phyloP scores from a whole-genome alignment of 2,329 filamentous ascomycete species.

The Penicillium sp. region DNA sequence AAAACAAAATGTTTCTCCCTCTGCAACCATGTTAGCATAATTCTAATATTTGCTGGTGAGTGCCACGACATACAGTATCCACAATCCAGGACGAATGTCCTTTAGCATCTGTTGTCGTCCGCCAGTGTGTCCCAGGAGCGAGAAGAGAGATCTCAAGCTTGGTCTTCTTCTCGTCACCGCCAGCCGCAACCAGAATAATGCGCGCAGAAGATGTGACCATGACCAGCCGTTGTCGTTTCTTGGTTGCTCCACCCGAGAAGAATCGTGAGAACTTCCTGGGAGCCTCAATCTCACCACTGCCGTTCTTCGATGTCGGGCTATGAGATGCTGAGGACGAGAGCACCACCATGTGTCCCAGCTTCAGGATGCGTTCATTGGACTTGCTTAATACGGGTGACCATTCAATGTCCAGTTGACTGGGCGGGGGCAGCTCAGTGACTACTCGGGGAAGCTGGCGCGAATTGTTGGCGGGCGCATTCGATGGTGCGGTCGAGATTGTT shows the following conservation, averaged over 20 bases:
- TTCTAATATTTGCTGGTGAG: slow-evolving; percentile 5
- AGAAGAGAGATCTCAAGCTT: slow-evolving; percentile 90
- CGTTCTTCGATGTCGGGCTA: slow-evolving; percentile 67
- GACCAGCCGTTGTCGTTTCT: slow-evolving; percentile 88
- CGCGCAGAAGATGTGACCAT: slow-evolving; percentile 92
- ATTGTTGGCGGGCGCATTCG: slow-evolving; percentile 42
- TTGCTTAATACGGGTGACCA: slow-evolving; percentile 94
- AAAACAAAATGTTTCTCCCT: slow-evolving; percentile 88
- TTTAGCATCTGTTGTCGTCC: slow-evolving; percentile 78
- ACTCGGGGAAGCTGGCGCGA: slow-evolving; percentile 69
- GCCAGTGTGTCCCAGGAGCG: slow-evolving; percentile 71
- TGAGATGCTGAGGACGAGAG: slow-evolving; percentile 73
- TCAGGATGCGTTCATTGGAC: slow-evolving; percentile 89
- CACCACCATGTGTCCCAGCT: slow-evolving; percentile 86
- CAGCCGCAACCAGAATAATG: slow-evolving; percentile 83
- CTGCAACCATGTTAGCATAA: slow-evolving; percentile 51
- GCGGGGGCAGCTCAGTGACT: slow-evolving; percentile 94
- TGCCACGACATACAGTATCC: slow-evolving; percentile 74
- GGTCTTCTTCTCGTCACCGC: slow-evolving; percentile 91
- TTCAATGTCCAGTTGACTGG: slow-evolving; percentile 93
- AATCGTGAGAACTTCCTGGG: slow-evolving; percentile 87
- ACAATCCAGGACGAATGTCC: slow-evolving; percentile 85
- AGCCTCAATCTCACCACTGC: slow-evolving; percentile 61
- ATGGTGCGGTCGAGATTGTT: slow-evolving; percentile 41
- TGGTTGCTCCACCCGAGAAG: slow-evolving; percentile 85